These are phyloP conservation scores for Fusarium torreyae DNA, from an alignment of 2,329 filamentous ascomycete species.

Conservation along the genomic window DNA sequence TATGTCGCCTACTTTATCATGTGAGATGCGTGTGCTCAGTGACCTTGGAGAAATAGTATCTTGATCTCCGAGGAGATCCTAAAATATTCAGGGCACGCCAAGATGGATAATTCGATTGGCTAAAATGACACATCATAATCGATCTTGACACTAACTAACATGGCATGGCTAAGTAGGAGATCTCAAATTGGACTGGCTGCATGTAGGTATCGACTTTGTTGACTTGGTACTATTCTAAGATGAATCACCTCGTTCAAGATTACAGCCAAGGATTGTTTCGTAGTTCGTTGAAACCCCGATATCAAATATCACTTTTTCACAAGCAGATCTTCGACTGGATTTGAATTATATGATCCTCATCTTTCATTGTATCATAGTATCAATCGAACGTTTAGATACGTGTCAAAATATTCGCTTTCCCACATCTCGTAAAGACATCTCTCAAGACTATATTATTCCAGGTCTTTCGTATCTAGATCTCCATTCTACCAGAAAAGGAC, in stretches of 20 bases:
- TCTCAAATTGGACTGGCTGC: no score
- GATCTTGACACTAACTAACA: not conserved
- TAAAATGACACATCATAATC: not conserved
- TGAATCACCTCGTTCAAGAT: no score
- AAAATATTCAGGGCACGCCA: not conserved
- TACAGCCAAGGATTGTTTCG: no score
- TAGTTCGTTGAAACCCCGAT: no score
- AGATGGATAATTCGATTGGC: not conserved
- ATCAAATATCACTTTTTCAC: no score
- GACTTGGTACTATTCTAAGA: no score
- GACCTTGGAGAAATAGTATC: not conserved
- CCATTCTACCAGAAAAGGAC: not conserved
- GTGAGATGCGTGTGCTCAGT: not conserved
- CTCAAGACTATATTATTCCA: not conserved
- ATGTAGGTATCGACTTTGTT: no score
- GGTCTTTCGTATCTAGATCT: not conserved
- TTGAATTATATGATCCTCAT: not conserved
- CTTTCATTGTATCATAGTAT: slow-evolving; percentile 15
- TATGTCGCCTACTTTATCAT: not conserved
- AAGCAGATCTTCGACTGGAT: no score
- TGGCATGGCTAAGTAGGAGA: not conserved
- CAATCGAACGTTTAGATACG: slow-evolving; percentile 3
- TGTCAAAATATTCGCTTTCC: not conserved
- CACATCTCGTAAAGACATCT: slow-evolving; percentile 11
- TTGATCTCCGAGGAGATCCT: not conserved